A percentile compares a stretch with the other conserved stretches of the same genome.
phyloP scores from a whole-genome alignment of 176 grass and related monocot genomes.

The Metroxylon sagu region DNA sequence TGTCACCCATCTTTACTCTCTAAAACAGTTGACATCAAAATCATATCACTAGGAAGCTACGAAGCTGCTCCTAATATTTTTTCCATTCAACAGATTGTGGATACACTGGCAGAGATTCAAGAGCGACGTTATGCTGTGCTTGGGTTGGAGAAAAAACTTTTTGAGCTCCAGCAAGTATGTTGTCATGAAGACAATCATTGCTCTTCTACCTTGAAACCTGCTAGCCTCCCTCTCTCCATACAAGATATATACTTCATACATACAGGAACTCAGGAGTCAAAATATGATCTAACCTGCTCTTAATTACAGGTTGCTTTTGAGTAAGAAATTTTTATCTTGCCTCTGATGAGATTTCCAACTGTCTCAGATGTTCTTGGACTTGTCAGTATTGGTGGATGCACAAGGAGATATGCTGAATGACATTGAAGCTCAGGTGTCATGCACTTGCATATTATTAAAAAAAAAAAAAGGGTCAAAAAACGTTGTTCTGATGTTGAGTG shows the following conservation, averaged over 20 bases:
- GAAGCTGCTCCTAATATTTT: too few relatives aligned
- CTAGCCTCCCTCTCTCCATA: too few relatives aligned
- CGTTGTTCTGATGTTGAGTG: not conserved
- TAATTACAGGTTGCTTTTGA: not conserved
- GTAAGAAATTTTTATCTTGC: not conserved
- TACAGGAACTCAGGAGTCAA: too few relatives aligned
- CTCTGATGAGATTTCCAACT: not conserved
- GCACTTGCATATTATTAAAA: not conserved
- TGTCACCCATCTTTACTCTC: not conserved
- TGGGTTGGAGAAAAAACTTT: conserved; percentile 38
- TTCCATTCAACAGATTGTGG: conserved; percentile 21
- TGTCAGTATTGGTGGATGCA: conserved; percentile 43
- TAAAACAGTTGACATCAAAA: too few relatives aligned
- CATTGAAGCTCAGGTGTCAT: conserved; percentile 42
- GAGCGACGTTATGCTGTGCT: conserved; percentile 34
- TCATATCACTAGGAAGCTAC: too few relatives aligned
- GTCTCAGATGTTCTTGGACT: conserved; percentile 51
- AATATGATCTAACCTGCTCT: too few relatives aligned
- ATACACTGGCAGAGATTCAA: conserved; percentile 44
- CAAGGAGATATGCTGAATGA: conserved; percentile 48
- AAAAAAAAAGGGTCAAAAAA: too few relatives aligned
- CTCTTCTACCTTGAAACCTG: too few relatives aligned
- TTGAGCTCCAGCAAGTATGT: conserved; percentile 36
- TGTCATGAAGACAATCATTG: too few relatives aligned
- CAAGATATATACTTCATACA: too few relatives aligned